Base-by-base conservation (phyloP, 2,329 filamentous ascomycete species). In the Hypocrella siamensis region DNA sequence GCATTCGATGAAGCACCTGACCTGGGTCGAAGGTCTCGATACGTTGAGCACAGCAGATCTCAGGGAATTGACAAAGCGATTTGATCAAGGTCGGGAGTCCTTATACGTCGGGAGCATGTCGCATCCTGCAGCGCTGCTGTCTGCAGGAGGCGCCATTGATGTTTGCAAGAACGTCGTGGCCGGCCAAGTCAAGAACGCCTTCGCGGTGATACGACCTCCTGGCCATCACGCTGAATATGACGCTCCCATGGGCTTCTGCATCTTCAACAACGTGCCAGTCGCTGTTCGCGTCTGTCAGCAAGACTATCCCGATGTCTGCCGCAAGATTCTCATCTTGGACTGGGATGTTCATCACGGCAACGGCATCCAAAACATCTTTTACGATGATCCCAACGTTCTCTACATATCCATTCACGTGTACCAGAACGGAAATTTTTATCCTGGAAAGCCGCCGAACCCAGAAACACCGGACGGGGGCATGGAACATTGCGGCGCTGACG, bases 231-330 rank as follows among this genome's bases (percentile, higher is more conserved):
- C 90, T 1, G 90, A 98, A 50, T 76, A 74, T 35, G 70, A 90
- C 45, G 65, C 75, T 22, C 72, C 88, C 1, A 90, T 93, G 68
- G 90, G 90, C 0, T 98, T 98, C 49, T 98, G 90, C 52, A 71
- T 96, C 36, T 96, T 96, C 60, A 94, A 98, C 59, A 98, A 98
- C 47, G 90, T 96, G 3, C 85, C 83, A 15, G 80, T 98, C 36
- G 88, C 86, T 2, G 78, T 85, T n/a, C 79, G 74, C 37, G 80
- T 86, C 10, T 94, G 86, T 49, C 85, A 93, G 50, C 61, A 67
- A 32, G 75, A 85, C 37, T 90, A 81, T 42, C 81, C 81, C 2
- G 72, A 88, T 4, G 60, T 60, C 7, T 94, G 88, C 48, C 75
- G 84, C 34, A 96, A 93, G 54, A 72, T 98, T 15, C 57, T 98